phyloP scores from a whole-genome alignment of 2,329 filamentous ascomycete genomes.

The Colletotrichum lentis region DNA sequence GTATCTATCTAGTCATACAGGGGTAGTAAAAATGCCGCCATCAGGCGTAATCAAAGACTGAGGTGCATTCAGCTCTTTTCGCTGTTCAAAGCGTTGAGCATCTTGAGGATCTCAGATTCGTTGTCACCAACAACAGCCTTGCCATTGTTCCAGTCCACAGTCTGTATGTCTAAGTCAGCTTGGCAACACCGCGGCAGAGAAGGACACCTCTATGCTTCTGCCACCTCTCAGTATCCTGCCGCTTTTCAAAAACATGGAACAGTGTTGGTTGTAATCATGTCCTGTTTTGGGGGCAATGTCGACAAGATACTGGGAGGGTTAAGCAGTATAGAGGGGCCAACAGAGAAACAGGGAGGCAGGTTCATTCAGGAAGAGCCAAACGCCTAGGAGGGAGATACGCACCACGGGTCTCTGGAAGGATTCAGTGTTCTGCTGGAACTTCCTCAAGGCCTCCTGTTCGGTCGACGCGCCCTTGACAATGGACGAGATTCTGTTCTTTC shows the following conservation, averaged over 20 bases:
- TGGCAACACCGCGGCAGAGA: too few species aligned
- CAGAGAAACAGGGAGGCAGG: not conserved
- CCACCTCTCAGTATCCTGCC: too few species aligned
- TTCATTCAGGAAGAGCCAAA: not conserved
- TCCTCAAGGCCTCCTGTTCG: slow-evolving; percentile 80
- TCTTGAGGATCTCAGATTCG: slow-evolving; percentile 87
- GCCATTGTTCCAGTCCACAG: slow-evolving; percentile 95
- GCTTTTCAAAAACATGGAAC: too few species aligned
- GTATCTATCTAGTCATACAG: slow-evolving; percentile 28
- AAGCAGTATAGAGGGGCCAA: too few species aligned
- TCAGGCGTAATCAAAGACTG: not conserved
- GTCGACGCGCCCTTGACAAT: slow-evolving; percentile 78
- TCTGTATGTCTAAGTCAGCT: slow-evolving; percentile 46
- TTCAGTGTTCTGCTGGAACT: slow-evolving; percentile 73
- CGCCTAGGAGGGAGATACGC: slow-evolving; percentile 48
- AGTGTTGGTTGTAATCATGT: too few species aligned
- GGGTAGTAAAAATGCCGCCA: slow-evolving; percentile 11
- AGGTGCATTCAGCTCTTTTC: slow-evolving; percentile 23
- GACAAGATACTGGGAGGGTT: too few species aligned
- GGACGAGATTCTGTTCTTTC: slow-evolving; percentile 63
- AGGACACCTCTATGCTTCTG: too few species aligned
- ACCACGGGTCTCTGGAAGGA: slow-evolving; percentile 81
- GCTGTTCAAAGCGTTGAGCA: slow-evolving; percentile 68
- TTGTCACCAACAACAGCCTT: slow-evolving; percentile 79
- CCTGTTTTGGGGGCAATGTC: too few species aligned